Conservation (phyloP, 208 protist species). For the Trypanosomatidae sp. region DNA sequence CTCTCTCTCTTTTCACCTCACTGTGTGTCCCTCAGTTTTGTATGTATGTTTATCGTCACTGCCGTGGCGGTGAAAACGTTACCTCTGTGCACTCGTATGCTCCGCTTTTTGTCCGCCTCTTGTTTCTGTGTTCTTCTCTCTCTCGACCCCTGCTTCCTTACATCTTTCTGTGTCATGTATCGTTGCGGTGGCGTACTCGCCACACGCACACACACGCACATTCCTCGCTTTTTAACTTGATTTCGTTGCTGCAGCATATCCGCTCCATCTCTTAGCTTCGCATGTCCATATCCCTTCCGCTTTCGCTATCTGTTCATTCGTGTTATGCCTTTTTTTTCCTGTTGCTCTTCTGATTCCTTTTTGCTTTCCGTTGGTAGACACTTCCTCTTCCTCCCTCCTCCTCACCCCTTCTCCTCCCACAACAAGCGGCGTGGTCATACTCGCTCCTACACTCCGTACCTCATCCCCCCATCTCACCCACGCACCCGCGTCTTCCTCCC, state of each 20-base stretch:
- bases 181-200: not conserved
- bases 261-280: not conserved
- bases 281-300: slow-evolving; percentile 1
- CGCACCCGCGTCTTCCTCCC: not conserved
- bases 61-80: not conserved
- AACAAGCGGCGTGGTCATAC: not conserved
- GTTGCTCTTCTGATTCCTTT: not conserved
- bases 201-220: not conserved
- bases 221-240: not conserved
- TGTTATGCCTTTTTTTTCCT: not conserved
- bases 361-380: not conserved
- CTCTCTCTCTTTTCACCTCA: not conserved
- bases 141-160: not conserved
- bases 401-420: not conserved
- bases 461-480: not conserved
- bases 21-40: not conserved
- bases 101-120: not conserved
- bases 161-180: not conserved
- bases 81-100: not conserved
- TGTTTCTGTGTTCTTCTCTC: not conserved
- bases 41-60: not conserved
- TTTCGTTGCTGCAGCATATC: not conserved
- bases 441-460: not conserved
- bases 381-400: not conserved
- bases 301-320: not conserved